These are phyloP conservation scores for Parasitella parasitica DNA, from an alignment of 371 early-diverging fungal genomes.

Conservation along the genomic window DNA sequence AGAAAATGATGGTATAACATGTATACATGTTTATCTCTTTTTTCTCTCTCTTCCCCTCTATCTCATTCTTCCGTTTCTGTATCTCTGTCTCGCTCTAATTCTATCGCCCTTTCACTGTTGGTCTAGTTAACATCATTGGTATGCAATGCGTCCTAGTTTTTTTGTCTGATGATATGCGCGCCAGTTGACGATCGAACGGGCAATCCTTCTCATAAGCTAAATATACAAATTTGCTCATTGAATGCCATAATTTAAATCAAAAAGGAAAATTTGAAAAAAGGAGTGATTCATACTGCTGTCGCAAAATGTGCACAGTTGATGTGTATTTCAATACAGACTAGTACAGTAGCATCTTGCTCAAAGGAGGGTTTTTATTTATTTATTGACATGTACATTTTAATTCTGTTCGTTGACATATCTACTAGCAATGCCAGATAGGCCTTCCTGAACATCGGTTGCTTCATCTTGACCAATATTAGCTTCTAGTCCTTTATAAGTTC, in stretches of 20 bases:
- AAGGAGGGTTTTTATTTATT: no score
- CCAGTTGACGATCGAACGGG: constrained; percentile 19
- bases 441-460: constrained; percentile 71
- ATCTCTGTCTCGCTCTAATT: no score
- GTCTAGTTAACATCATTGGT: constrained; percentile 5
- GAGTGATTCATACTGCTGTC: neutral
- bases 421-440: constrained; percentile 84
- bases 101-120: no score
- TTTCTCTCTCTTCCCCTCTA: no score
- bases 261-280: neutral
- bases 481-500: constrained; percentile 82
- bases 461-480: constrained; percentile 66
- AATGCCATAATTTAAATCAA: neutral
- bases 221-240: no score
- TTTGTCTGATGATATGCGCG: constrained; percentile 12
- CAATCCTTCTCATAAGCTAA: neutral
- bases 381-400: neutral
- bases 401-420: constrained; percentile 60
- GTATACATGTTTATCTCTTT: no score
- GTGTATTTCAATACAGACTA: neutral
- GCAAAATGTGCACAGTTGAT: constrained; percentile 1
- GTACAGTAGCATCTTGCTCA: neutral
- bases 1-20: neutral
- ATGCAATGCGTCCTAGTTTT: neutral
- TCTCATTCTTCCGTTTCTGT: no score